Conservation (phyloP, 169 alveolate genomes). For the Besnoitia besnoiti region DNA sequence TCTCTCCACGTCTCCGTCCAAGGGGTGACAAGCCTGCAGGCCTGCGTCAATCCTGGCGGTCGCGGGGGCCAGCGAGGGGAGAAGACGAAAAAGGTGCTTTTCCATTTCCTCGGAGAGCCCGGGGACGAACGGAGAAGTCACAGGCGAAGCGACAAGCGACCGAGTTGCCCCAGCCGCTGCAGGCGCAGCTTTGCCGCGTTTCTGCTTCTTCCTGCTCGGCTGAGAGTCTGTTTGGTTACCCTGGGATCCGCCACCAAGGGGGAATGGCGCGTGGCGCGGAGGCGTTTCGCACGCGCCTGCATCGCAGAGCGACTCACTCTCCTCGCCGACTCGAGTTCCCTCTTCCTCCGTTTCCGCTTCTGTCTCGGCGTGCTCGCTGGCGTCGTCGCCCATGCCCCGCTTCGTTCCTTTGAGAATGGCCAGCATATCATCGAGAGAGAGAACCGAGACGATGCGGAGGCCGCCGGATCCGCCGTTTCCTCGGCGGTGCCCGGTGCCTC, state of each 20-base stretch:
- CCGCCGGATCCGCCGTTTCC: conserved; percentile 45
- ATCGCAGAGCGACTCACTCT: background rate
- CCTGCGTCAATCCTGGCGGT: background rate
- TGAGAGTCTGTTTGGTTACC: background rate
- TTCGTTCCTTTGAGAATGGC: conserved; percentile 23
- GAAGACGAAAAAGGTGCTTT: background rate
- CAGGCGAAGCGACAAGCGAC: background rate
- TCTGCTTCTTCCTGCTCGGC: background rate
- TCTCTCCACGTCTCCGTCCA: background rate
- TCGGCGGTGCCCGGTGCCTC: background rate
- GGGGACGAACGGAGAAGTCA: background rate
- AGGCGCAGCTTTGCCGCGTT: background rate
- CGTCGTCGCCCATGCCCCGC: background rate
- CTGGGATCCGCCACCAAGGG: too few relatives aligned
- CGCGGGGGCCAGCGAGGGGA: background rate
- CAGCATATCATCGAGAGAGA: conserved; percentile 47
- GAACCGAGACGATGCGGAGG: background rate
- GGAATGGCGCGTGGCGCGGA: background rate
- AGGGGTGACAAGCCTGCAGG: background rate
- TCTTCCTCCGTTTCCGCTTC: background rate
- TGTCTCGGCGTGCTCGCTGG: background rate
- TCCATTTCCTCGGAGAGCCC: background rate
- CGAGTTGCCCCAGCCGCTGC: background rate
- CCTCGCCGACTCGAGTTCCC: background rate
- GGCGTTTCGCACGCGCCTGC: background rate